Base-by-base conservation (phyloP, 139 green algal genomes). In the Volvox africanus region DNA sequence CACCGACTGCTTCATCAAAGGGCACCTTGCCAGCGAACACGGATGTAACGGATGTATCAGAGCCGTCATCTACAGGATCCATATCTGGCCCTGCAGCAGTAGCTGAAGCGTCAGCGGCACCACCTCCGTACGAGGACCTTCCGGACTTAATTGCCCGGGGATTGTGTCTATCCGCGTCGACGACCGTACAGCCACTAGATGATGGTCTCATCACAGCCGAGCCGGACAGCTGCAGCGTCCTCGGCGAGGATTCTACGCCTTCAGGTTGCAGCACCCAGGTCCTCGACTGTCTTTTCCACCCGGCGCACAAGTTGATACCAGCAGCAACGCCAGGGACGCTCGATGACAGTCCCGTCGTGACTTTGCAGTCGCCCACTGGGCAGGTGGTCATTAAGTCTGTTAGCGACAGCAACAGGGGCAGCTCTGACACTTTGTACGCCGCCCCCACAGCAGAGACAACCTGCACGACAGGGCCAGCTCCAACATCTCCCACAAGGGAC, bases 141-240 rank as follows among this genome's bases (percentile, higher is more conserved):
- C 73, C 86, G 0, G 86, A 90, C 3, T 44, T 90, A 21, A 90
- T 90, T 9, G 73, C 86, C 6, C 50, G 73, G 20, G 86, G 86
- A 2, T 44, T 90, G 50, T 90, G 86, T 75, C 55, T 90, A 13
- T 76, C 86, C 1, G 86, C 69, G 0, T 71, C 68, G 14, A 33
- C 67, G 0, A 26, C 83, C 2, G 13, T 28, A 1, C 62, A 79
- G 82, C 11, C 24, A 37, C 35, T 11, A 32, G 62, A 24, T 22
- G 24, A 18, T 33, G 76, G 26, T 19, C 30, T 61, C 9, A 32
- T 19, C 18, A 28, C n/a, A 26, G 21, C 18, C 35, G 67, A 67
- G 24, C 13, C n/a, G 26, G 5, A 33, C 16, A 68, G 61, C 16
- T 89, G 36, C 85, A 82, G 85, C 85, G 68, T 71, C 11, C 28